Conservation (phyloP, 2,329 filamentous ascomycete genomes). For the Neopestalotiopsis sp. region DNA sequence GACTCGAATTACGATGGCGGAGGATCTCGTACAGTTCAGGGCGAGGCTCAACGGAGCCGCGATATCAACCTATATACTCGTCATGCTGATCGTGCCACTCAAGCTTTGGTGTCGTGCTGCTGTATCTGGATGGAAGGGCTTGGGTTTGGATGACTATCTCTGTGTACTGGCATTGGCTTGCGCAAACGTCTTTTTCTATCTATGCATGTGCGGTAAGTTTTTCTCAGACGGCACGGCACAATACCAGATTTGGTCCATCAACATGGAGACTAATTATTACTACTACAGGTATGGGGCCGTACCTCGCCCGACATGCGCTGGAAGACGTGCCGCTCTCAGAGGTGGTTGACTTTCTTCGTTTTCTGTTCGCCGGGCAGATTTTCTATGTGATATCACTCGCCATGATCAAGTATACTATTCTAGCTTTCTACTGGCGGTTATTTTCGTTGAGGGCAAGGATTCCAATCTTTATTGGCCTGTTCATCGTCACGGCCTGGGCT, state of each 20-base stretch:
- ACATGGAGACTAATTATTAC: not conserved
- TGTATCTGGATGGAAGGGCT: not conserved
- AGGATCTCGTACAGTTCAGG: not conserved
- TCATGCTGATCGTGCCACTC: conserved; percentile 1
- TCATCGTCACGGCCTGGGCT: conserved; percentile 5
- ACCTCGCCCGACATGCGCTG: not conserved
- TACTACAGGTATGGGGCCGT: not conserved
- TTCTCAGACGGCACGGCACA: too few relatives aligned
- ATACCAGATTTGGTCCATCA: not conserved
- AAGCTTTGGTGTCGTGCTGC: not conserved
- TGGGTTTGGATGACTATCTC: not conserved
- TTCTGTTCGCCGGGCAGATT: not conserved
- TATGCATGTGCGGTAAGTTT: not conserved
- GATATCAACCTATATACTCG: not conserved
- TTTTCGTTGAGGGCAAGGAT: not conserved
- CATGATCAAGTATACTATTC: conserved; percentile 12
- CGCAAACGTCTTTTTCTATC: not conserved
- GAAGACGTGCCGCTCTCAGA: not conserved
- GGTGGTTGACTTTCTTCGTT: conserved; percentile 1
- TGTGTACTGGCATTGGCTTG: not conserved
- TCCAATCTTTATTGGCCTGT: not conserved
- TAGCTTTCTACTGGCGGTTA: not conserved
- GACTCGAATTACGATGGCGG: not conserved
- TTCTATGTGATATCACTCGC: conserved; percentile 1
- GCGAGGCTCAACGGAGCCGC: not conserved